These are phyloP conservation scores for Alnus rubra DNA, from an alignment of 306 rosid species.

Conservation along the genomic window DNA sequence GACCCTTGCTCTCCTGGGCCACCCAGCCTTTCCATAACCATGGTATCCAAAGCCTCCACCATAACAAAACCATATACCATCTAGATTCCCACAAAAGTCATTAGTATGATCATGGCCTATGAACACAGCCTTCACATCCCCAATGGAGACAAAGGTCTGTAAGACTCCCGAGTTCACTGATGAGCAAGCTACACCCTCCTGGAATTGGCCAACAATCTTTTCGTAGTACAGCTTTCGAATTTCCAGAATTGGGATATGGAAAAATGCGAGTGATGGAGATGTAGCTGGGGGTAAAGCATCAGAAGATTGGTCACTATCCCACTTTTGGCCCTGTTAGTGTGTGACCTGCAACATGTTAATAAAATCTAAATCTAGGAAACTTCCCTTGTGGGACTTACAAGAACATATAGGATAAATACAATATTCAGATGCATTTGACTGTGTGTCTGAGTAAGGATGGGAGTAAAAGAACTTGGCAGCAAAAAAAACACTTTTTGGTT, in stretches of 20 bases:
- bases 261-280: conserved; percentile 66
- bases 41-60: conserved; percentile 97
- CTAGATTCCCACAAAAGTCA: conserved; percentile 85
- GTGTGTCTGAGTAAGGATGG: background rate
- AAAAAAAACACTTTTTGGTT: background rate
- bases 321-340: conserved; percentile 67
- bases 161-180: conserved; percentile 70
- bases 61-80: conserved; percentile 88
- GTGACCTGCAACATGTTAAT: conserved; percentile 75
- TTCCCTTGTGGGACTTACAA: conserved; percentile 42
- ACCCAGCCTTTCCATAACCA: conserved; percentile 74
- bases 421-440: background rate
- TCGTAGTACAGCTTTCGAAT: conserved; percentile 52
- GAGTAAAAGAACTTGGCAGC: background rate
- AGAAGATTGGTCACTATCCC: conserved; percentile 26
- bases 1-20: conserved; percentile 89
- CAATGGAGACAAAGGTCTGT: conserved; percentile 60
- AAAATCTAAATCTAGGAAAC: conserved; percentile 54
- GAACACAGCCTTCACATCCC: conserved; percentile 88
- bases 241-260: conserved; percentile 94
- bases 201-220: conserved; percentile 63
- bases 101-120: conserved; percentile 90
- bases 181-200: conserved; percentile 84
- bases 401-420: conserved; percentile 17
- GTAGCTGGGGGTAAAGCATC: conserved; percentile 25